phyloP scores from a whole-genome alignment of 225 moss, liverwort and hornwort genomes.

The Thuidium tamariscinum region DNA sequence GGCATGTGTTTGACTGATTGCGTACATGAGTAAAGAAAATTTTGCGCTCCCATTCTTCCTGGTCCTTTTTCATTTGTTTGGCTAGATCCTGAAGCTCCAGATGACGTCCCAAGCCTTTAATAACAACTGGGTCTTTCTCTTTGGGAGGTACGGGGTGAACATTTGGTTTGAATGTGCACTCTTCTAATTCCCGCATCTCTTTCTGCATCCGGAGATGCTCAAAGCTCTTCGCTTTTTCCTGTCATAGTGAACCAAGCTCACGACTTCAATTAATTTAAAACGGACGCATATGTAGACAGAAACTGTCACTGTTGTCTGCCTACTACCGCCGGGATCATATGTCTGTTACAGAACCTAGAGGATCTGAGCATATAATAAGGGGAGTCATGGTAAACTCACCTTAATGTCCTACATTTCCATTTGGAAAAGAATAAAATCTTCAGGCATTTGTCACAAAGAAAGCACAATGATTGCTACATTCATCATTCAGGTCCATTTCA shows the following conservation, averaged over 20 bases:
- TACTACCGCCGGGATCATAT: neutral
- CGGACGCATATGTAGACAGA: neutral
- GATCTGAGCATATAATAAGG: neutral
- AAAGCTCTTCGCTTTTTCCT: slow-evolving; percentile 65
- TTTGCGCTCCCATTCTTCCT: slow-evolving; percentile 82
- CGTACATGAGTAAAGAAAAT: slow-evolving; percentile 72
- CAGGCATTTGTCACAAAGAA: neutral
- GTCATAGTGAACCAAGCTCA: neutral
- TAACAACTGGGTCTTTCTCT: slow-evolving; percentile 56
- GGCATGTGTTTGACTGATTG: neutral
- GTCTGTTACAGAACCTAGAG: neutral
- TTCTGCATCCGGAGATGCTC: slow-evolving; percentile 55
- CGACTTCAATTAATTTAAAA: neutral
- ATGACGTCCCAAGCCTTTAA: slow-evolving; percentile 77
- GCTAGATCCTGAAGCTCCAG: slow-evolving; percentile 80
- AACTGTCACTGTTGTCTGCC: neutral
- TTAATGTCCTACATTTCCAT: neutral
- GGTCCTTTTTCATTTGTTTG: slow-evolving; percentile 82
- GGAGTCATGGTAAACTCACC: neutral
- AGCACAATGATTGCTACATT: neutral
- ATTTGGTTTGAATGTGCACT: slow-evolving; percentile 74
- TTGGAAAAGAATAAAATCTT: neutral
- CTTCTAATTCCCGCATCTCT: slow-evolving; percentile 68
- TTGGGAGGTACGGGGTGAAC: slow-evolving; percentile 51
- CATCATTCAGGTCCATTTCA: neutral